Evolutionary conservation across 768 basidiomycete species (phyloP).

Genomic region (Candolleomyces aberdarensis): DNA sequence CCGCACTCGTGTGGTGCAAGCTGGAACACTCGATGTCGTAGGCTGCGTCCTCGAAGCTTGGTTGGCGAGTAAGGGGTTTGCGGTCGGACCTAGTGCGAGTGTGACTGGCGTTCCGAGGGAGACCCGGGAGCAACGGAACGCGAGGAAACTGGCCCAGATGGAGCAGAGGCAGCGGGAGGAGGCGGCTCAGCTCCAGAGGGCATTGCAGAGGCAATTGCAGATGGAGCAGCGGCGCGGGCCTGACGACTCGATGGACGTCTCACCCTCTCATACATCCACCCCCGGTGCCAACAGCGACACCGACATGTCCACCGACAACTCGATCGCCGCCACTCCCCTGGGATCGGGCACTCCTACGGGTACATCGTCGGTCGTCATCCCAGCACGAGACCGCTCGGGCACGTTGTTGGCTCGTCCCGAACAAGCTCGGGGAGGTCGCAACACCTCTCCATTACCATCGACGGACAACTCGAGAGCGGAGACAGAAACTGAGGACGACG

Average conservation of each 20-base stretch:
- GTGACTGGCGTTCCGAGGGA: conserved; percentile 75
- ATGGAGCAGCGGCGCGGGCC: conserved; percentile 26
- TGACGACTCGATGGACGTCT: conserved; percentile 29
- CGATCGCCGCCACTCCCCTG: conserved; percentile 55
- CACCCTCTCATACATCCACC: conserved; percentile 18
- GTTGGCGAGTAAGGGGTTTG: conserved; percentile 85
- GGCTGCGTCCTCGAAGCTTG: conserved; percentile 93
- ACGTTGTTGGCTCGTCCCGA: conserved; percentile 65
- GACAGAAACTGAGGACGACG: conserved; percentile 79
- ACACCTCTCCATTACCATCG: conserved; percentile 13
- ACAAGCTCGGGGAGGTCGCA: conserved; percentile 7
- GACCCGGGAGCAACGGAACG: conserved; percentile 68
- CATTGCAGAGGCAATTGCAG: conserved; percentile 45
- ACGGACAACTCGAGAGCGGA: conserved; percentile 57
- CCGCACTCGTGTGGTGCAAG: conserved; percentile 88
- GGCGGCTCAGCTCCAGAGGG: conserved; percentile 54
- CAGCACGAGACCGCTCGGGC: conserved; percentile 66
- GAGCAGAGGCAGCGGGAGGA: conserved; percentile 62
- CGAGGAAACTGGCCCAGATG: conserved; percentile 51
- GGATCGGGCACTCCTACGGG: conserved; percentile 60
- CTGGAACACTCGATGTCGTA: conserved; percentile 90
- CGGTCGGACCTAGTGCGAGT: conserved; percentile 75
- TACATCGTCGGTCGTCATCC: conserved; percentile 44
- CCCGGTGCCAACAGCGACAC: conserved; percentile 48
- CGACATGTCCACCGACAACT: conserved; percentile 62